Base-by-base conservation (phyloP, 495 filamentous ascomycete species). In the Penicillium waksmanii region DNA sequence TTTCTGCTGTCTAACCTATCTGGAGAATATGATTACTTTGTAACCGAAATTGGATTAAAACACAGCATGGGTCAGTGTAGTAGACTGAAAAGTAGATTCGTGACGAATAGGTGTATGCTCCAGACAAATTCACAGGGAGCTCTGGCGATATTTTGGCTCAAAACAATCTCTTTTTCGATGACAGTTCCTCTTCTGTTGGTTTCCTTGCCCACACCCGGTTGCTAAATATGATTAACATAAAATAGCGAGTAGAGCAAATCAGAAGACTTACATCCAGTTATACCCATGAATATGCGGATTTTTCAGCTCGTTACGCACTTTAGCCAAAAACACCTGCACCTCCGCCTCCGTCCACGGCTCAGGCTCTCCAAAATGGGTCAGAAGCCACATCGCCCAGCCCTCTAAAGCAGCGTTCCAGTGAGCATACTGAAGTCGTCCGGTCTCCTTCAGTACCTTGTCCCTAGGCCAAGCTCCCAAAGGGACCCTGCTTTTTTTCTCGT, bases 331-430 rank as follows among this genome's bases (percentile, higher is more conserved):
- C 21, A 48, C 46, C 2, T 48, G 19, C 21, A 48, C 19, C 11
- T 48, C 19, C 46, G 31, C 46, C 21, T 10, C 31, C 46, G 46
- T 48, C 46, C 46, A 48, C 9, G 46, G 46, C 11, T 12, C 21
- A 10, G 46, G 46, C 46, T 48, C 46, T n/a, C 46, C 21, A 27
- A 48, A 27, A 5, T 27, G 46, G 12, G 21, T 48, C 3, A 48
- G 46, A 27, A 48, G 46, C 46, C 46, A 48, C 46, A 48, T 48
- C 8, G 46, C 46, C 46, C 46, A 48, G 4, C 46, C 46, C 46
- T 23, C 43, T 13, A 48, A 27, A 31, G 46, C 46, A 3, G 43
- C 46, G 19, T 48, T 48, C 19, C 46, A 48, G 46, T 48, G 46
- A 3, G 46, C 46, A 13, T 27, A 48, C 46, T 48, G 10, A 27